phyloP scores from a whole-genome alignment of 768 basidiomycete species.

The Strobilomyces echinocephalus region DNA sequence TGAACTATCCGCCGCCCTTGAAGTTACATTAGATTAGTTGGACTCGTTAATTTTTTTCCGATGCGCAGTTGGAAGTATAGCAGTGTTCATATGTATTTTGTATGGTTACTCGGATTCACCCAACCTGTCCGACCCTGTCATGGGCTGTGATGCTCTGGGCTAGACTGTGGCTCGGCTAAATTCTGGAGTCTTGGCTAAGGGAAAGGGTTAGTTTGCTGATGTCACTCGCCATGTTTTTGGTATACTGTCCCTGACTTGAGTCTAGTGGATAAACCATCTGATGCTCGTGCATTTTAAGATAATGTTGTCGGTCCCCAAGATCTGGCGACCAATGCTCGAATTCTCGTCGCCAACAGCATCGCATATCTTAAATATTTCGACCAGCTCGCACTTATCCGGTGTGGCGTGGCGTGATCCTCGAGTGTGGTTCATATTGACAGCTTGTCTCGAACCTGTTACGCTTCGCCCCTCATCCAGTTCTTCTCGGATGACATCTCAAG shows the following conservation, averaged over 20 bases:
- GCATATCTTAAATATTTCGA: slow-evolving; percentile 80
- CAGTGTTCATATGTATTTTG: too few species aligned
- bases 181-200: too few species aligned
- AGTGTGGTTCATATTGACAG: slow-evolving; percentile 61
- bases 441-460: slow-evolving; percentile 56
- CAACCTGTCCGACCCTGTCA: too few species aligned
- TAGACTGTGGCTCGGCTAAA: too few species aligned
- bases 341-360: slow-evolving; percentile 84
- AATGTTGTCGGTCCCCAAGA: slow-evolving; percentile 85
- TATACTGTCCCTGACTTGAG: slow-evolving; percentile 21
- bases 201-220: slow-evolving; percentile 38
- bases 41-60: too few species aligned
- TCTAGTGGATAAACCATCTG: neutral
- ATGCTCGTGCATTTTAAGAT: slow-evolving; percentile 39
- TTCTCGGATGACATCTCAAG: too few species aligned
- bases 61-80: too few species aligned
- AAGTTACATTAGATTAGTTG: too few species aligned
- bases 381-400: slow-evolving; percentile 66
- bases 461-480: too few species aligned
- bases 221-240: slow-evolving; percentile 85
- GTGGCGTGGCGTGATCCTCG: slow-evolving; percentile 78
- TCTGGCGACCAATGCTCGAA: slow-evolving; percentile 73
- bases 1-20: too few species aligned
- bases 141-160: too few species aligned
- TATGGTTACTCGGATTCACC: too few species aligned